Conservation (phyloP, 768 basidiomycete species). For the Mycena amicta region DNA sequence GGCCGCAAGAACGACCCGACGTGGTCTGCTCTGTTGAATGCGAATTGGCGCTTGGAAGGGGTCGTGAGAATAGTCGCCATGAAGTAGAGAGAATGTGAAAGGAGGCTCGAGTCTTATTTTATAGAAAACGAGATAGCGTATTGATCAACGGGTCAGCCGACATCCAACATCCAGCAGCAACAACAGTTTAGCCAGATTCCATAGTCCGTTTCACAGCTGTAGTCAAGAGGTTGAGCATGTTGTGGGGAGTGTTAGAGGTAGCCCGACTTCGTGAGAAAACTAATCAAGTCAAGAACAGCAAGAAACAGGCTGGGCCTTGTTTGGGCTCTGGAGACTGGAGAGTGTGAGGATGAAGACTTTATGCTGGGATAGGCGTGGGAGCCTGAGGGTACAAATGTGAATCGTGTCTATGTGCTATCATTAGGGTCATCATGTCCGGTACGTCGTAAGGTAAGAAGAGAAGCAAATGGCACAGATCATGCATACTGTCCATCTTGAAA, state of each 20-base stretch:
- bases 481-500: conserved; percentile 9
- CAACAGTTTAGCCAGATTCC: conserved; percentile 19
- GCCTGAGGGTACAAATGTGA: too few relatives aligned
- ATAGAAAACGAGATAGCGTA: conserved; percentile 17
- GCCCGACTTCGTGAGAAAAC: neutral
- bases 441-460: neutral
- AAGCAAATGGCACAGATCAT: neutral
- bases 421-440: conserved; percentile 1
- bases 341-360: too few relatives aligned
- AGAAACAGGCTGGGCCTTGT: too few relatives aligned
- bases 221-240: neutral
- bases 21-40: conserved; percentile 32
- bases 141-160: conserved; percentile 9
- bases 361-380: too few relatives aligned
- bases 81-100: neutral
- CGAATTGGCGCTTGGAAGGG: conserved; percentile 19
- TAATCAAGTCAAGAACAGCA: neutral
- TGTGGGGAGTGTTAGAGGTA: too few relatives aligned
- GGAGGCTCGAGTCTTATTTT: neutral
- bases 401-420: too few relatives aligned
- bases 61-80: conserved; percentile 14
- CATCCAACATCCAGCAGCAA: neutral
- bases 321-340: too few relatives aligned
- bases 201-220: neutral
- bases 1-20: conserved; percentile 45